Evolutionary conservation across 2,329 filamentous ascomycete genomes (phyloP), one percentile per base, ranked within the genome.

Genomic region (Epichloe bromicola): DNA sequence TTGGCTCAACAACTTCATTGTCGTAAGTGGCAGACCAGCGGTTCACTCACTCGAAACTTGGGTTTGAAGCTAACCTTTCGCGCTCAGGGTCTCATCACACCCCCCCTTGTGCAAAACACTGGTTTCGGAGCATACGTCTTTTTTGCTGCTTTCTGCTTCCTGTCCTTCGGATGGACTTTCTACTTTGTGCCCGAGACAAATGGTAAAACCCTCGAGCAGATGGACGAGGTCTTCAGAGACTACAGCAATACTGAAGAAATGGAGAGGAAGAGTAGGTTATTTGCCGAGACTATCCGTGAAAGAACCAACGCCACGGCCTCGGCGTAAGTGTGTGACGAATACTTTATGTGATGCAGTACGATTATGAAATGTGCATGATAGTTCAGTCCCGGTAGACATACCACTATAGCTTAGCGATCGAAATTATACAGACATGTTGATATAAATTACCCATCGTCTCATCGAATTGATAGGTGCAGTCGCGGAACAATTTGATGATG

Each of bases 1-100:
- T 60, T 85, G 80, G 70, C 59, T 82, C 2, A 79, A 75, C 60
- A 82, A 83, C 61, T 83, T 83, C 55, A 74, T 80, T 48, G 78
- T 82, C 26, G 60, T 55, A 50, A 51, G 56, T 49, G 40, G 17
- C 40, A 17, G n/a, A 42, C 17, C 11, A 10, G 26, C 26, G 8
- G 10, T 30, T 30, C 3, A 11, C 8, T 30, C 26, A 30, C 26
- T 30, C 26, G 26, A 30, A 30, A 30, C 8, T 11, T 30, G 26
- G 8, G 26, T 30, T 30, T 11, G 26, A 30, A 30, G 26, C 26
- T 30, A 30, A 30, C 26, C 8, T 30, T 30, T 30, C 10, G 26
- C 26, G 26, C 26, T 20, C 20, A 59, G 58, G 68, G 78, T 10
- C 65, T 83, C 12, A 71, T 81, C 36, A 81, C 78, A 0, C 80